Evolutionary conservation across 2,329 filamentous ascomycete genomes (phyloP), one percentile per base, ranked within the genome.

Genomic region (Verticillium dahliae): DNA sequence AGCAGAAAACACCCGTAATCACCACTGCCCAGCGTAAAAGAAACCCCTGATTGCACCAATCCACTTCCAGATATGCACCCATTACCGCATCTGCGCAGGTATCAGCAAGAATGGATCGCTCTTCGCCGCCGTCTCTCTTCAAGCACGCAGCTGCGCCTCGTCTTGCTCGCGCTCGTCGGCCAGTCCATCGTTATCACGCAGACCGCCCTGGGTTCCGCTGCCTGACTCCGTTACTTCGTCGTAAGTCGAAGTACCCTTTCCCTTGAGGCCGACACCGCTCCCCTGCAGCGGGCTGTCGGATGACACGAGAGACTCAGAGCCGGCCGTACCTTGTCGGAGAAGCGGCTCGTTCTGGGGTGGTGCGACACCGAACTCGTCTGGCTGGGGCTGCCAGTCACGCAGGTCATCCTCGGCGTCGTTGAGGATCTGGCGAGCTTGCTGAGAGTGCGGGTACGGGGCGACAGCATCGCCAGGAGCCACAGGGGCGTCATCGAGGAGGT

Each of bases 341-440:
- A 58, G 18, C 4, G 31, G 14, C 58, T 59, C 27, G 3, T 9
- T 34, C 34, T 59, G 58, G n/a, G 58, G 33, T 5, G 58, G 56
- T 5, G 58, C 57, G 27, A 58, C 57, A n/a, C 50, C 52, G 15
- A 65, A 67, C 41, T 71, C 67, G 18, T 80, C 78, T 7, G 67
- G 64, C 59, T 81, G 78, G 4, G 79, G 78, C 61, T 78, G 78
- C 91, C 94, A 98, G 50, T 85, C 83, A 60, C 88, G 86, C 64
- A 99, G 85, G 68, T 96, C 91, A 60, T 91, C 89, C 75, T 99
- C 95, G 52, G 92, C 93, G 65, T 97, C 93, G 70, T 96, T 95
- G 33, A 99, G 85, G 56, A 98, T 85, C 73, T 96, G 90, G 60
- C 92, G 87, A 2, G 91, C 92, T 66, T 89, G 86, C 13, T 83